Conservation (phyloP, 163 green algal genomes). For the Trebouxiophyceae sp. region DNA sequence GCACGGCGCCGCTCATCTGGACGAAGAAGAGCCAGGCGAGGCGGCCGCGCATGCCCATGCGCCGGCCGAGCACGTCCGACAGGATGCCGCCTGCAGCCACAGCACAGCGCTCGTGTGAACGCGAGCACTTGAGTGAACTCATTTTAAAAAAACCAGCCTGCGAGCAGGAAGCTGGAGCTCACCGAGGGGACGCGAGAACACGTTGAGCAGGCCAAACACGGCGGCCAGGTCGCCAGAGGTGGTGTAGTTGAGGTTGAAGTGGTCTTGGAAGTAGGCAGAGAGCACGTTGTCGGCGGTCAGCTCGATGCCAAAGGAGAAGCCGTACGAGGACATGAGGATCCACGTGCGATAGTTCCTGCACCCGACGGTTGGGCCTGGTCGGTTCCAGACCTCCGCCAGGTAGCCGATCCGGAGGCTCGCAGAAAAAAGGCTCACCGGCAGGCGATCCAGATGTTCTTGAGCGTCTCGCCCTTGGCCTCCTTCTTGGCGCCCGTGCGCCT, state of each 20-base stretch:
- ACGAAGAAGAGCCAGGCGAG: slow-evolving; percentile 63
- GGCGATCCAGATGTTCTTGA: background rate
- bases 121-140: too few species aligned
- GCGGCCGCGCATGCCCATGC: slow-evolving; percentile 82
- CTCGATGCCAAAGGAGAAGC: slow-evolving; percentile 19
- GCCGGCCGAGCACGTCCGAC: slow-evolving; percentile 53
- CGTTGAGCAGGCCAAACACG: slow-evolving; percentile 77
- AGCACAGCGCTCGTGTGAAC: too few species aligned
- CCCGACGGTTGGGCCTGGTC: too few species aligned
- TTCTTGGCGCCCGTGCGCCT: slow-evolving; percentile 36
- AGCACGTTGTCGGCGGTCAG: slow-evolving; percentile 95
- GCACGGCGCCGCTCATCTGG: background rate
- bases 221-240: slow-evolving; percentile 56
- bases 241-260: slow-evolving; percentile 74
- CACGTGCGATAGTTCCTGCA: slow-evolving; percentile 53
- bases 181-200: slow-evolving; percentile 42
- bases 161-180: background rate
- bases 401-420: too few species aligned
- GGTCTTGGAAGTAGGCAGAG: slow-evolving; percentile 78
- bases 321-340: slow-evolving; percentile 26
- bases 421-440: too few species aligned
- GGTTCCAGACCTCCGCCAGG: too few species aligned
- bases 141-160: too few species aligned
- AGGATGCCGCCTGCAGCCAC: slow-evolving; percentile 43
- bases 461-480: slow-evolving; percentile 27